These are phyloP conservation scores for Curvularia sp. DNA, from an alignment of 2,329 filamentous ascomycete species.

Conservation along the genomic window DNA sequence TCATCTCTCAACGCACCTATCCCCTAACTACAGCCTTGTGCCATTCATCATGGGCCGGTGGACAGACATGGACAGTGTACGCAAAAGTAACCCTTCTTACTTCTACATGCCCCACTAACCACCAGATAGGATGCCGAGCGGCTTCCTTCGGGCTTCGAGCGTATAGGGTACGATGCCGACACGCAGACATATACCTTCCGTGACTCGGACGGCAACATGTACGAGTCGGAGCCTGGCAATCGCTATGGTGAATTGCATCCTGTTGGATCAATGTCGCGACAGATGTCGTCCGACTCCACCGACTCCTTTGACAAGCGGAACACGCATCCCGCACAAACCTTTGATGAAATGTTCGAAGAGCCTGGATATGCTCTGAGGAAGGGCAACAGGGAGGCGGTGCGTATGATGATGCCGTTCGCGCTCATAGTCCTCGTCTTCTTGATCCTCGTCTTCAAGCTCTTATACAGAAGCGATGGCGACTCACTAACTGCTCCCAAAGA, in stretches of 20 bases:
- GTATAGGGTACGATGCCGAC: conserved; percentile 65
- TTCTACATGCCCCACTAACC: background rate
- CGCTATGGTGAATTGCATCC: conserved; percentile 57
- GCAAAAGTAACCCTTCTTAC: background rate
- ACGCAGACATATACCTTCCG: conserved; percentile 61
- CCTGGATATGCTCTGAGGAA: conserved; percentile 27
- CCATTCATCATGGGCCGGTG: conserved; percentile 35
- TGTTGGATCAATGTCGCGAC: conserved; percentile 15
- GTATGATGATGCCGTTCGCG: conserved; percentile 65
- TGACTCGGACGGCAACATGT: conserved; percentile 58
- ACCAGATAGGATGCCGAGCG: conserved; percentile 56
- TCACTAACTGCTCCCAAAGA: conserved; percentile 25
- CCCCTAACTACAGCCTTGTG: background rate
- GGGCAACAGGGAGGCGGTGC: conserved; percentile 54
- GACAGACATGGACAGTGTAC: conserved; percentile 35
- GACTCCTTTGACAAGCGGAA: background rate
- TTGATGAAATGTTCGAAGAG: conserved; percentile 20
- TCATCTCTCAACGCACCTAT: background rate
- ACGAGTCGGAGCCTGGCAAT: conserved; percentile 59
- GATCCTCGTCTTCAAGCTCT: conserved; percentile 51
- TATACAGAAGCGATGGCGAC: conserved; percentile 15
- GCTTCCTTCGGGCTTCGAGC: conserved; percentile 62
- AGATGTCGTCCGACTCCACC: background rate
- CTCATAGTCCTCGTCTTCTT: conserved; percentile 61
- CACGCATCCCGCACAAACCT: conserved; percentile 11